Base-by-base conservation (phyloP, 2,329 filamentous ascomycete species). In the Sclerotinia nivalis region DNA sequence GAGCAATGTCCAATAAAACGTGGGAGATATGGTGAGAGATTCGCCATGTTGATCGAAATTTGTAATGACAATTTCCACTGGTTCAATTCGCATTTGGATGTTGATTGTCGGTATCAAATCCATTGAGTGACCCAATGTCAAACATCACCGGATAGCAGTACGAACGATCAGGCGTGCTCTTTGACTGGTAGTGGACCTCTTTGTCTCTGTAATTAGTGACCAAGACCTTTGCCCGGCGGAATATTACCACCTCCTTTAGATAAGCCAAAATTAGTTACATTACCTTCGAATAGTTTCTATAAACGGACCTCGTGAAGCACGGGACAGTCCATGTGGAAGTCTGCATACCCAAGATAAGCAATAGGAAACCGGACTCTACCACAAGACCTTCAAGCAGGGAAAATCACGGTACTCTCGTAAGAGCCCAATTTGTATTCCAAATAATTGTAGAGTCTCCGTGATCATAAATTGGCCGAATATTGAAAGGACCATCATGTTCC, bases 201-300 rank as follows among this genome's bases (percentile, higher is more conserved):
- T 31, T 52, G 47, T 52, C 61, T 65, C 47, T 52, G 61, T 34
- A 52, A 65, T 43, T 22, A 65, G 61, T 52, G n/a, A 65, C 47
- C 47, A 65, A 65, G 61, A 65, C 47, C 15, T 52, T 8, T 40
- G 9, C 34, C 18, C 34, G 1, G 22, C 34, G 31, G 13, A 43
- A 64, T 43, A 34, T 52, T 65, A 65, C 61, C 18, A 52, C 34
- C 22, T 34, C 34, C 28, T 40, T 52, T 31, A 9, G n/a, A 40
- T 34, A 52, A 52, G 47, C 47, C 31, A 40, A 52, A 65, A 65
- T 20, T 34, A 28, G 47, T 52, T 22, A 50, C 47, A 15, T 34
- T 25, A 28, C 13, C 34, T 22, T 34, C 34, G 40, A 52, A 15
- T 8, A 22, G 31, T 52, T 65, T 25, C 61, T 49, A 18, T 40